A percentile compares a stretch with the other conserved stretches of the same genome.
phyloP scores from a whole-genome alignment of 2,329 filamentous ascomycete species.

The Ophiostoma sp. region DNA sequence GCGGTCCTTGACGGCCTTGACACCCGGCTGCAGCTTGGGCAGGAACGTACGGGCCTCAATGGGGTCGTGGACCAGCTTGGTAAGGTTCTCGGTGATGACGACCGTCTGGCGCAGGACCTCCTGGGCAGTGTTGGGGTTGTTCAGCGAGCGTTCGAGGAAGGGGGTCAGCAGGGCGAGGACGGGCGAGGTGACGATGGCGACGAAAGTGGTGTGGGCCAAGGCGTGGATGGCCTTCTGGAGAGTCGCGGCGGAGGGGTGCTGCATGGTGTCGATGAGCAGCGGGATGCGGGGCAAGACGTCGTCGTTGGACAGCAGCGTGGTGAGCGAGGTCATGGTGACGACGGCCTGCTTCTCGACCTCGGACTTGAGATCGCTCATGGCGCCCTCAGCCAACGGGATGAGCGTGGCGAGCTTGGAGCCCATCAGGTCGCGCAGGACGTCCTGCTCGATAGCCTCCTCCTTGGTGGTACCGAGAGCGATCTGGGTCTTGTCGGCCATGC shows the following conservation, averaged over 20 bases:
- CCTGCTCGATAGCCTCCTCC: conserved; percentile 84
- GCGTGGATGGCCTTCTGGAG: conserved; percentile 96
- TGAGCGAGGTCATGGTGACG: conserved; percentile 88
- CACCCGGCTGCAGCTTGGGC: conserved; percentile 90
- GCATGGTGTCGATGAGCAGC: conserved; percentile 90
- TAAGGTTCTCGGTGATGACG: conserved; percentile 96
- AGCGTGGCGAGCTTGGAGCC: conserved; percentile 81
- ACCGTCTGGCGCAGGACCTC: conserved; percentile 95
- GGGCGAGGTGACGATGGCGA: conserved; percentile 91
- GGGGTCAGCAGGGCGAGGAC: conserved; percentile 93
- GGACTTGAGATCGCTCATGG: conserved; percentile 94
- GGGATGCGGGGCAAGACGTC: conserved; percentile 92
- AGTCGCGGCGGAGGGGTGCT: conserved; percentile 84
- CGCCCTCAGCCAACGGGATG: conserved; percentile 86
- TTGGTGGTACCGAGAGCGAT: conserved; percentile 74
- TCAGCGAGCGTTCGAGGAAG: conserved; percentile 88
- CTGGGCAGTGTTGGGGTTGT: conserved; percentile 85
- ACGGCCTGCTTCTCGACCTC: conserved; percentile 89
- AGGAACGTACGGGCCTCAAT: conserved; percentile 93
- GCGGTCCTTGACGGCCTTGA: conserved; percentile 81
- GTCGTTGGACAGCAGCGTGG: conserved; percentile 90
- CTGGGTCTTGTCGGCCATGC: conserved; percentile 93
- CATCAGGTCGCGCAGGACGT: conserved; percentile 86
- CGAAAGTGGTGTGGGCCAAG: conserved; percentile 96
- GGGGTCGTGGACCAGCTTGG: conserved; percentile 93